Base-by-base conservation (phyloP, 2,329 filamentous ascomycete genomes). In the Talaromyces sp. region DNA sequence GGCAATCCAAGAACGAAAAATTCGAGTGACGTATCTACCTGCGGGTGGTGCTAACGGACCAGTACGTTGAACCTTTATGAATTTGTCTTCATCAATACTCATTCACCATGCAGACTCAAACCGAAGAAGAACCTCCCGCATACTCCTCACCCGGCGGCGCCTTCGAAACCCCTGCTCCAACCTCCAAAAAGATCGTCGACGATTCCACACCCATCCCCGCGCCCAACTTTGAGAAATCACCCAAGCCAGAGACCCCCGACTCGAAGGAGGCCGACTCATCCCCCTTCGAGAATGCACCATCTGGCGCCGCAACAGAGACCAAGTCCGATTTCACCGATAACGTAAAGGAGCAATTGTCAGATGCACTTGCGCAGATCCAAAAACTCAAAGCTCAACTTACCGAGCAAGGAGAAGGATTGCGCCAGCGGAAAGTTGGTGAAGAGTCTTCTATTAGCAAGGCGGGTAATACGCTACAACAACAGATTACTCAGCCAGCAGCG, bases 1-100 rank as follows among this genome's bases (percentile, higher is more conserved):
- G 14, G 84, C 86, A 24, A 89, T 99, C 66, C 88, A 93, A 73
- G 95, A 99, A 83, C 92, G 90, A 83, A 99, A 98, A 85, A 99
- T 99, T 71, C 89, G 94, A 56, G 95, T 99, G 69, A 85, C 85
- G 70, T 99, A 94, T 84, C 84, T 97, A 49, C 79, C 90, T 57
- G 83, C 89, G 10, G 85, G 87, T 59, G 85, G 85, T 47, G 67
- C 73, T 31, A 80, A 79, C 65, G 78, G 78, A 66, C 69, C 73
- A 45, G 77, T 79, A 74, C 66, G 74, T 72, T 60, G 52, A 58
- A 41, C n/a, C 31, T 45, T 56, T 11, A 33, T 1, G 3, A 45
- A 59, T 37, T 9, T 19, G 1, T 31, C n/a, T 31, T 16, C 3
- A 13, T 31, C 35, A 64, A 24, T 62, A 16, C 49, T 49, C 14